Conservation (phyloP, 2,329 filamentous ascomycete genomes). For the Trichophaea hybrida region DNA sequence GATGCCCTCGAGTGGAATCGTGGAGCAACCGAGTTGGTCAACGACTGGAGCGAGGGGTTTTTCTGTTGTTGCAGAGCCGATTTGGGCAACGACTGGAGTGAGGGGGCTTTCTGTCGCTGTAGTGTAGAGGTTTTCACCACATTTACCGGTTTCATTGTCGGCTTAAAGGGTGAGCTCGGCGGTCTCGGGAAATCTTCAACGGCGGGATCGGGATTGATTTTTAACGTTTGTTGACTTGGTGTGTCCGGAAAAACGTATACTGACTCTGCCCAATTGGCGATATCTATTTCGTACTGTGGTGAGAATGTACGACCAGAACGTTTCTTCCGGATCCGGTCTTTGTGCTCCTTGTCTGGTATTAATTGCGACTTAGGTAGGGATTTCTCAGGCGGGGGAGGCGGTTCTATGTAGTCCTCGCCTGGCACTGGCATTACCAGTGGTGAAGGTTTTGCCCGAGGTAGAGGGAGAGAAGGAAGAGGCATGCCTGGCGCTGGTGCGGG, state of each 20-base stretch:
- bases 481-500: too few species aligned
- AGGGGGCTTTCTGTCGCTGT: not conserved
- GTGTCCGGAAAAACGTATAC: not conserved
- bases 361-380: not conserved
- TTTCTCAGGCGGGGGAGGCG: too few species aligned
- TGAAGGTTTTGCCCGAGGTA: too few species aligned
- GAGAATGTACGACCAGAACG: not conserved
- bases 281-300: not conserved
- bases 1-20: not conserved
- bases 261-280: not conserved
- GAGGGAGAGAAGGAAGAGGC: too few species aligned
- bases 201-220: not conserved
- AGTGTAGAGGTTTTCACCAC: not conserved
- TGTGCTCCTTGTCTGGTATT: not conserved
- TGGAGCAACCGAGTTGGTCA: too few species aligned
- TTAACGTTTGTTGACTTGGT: not conserved
- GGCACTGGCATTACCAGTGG: too few species aligned
- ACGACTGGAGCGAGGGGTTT: not conserved
- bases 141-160: not conserved
- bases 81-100: not conserved
- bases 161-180: not conserved
- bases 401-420: too few species aligned
- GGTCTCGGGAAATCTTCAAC: not conserved
- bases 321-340: not conserved
- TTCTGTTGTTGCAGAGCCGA: not conserved